Conservation (phyloP, 208 protist species). For the Vickermania spadyakhi region DNA sequence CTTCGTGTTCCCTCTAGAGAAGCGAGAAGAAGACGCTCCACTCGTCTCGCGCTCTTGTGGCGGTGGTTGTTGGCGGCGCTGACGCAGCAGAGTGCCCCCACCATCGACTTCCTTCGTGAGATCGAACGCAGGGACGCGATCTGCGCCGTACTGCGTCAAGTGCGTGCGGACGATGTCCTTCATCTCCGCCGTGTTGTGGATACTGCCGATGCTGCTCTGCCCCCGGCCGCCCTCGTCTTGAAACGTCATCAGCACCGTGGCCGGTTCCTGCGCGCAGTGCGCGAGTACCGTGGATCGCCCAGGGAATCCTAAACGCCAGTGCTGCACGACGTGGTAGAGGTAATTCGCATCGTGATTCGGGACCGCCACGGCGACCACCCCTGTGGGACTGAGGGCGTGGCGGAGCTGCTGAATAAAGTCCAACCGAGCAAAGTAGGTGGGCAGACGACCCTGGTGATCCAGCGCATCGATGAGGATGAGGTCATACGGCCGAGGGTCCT, state of each 20-base stretch:
- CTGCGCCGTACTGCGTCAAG: conserved; percentile 59
- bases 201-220: conserved; percentile 64
- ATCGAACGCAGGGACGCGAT: conserved; percentile 68
- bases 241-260: conserved; percentile 86
- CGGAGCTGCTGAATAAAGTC: conserved; percentile 73
- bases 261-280: conserved; percentile 70
- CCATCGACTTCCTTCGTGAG: conserved; percentile 53
- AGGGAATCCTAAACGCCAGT: conserved; percentile 80
- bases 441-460: conserved; percentile 55
- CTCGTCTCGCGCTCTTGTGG: neutral
- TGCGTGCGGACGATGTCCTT: conserved; percentile 66
- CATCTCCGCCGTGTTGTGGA: conserved; percentile 66
- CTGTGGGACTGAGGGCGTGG: conserved; percentile 45
- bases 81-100: neutral
- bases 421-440: conserved; percentile 58
- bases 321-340: conserved; percentile 75
- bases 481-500: conserved; percentile 40
- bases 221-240: conserved; percentile 63
- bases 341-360: conserved; percentile 65
- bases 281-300: conserved; percentile 66
- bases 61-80: neutral
- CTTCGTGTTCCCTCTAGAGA: no score
- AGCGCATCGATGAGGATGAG: conserved; percentile 69
- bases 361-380: conserved; percentile 55
- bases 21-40: no score